Conservation (phyloP, 2,329 filamentous ascomycete species). For the Daldinia eschscholtzii region DNA sequence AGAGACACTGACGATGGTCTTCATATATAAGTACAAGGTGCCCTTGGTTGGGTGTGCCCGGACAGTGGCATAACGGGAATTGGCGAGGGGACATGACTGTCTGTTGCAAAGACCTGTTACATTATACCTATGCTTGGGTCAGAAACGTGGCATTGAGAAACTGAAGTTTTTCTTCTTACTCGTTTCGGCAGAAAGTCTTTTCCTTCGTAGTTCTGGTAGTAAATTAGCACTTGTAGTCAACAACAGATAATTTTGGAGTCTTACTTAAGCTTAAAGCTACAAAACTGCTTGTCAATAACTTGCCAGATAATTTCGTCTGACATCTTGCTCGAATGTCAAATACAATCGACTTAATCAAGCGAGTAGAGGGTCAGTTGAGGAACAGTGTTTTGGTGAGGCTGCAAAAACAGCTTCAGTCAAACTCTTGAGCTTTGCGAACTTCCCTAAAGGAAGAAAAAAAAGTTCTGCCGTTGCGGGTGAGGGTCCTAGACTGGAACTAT, state of each 20-base stretch:
- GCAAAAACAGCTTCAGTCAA: constrained; percentile 10
- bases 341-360: not conserved
- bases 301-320: constrained; percentile 98
- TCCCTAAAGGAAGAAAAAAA: constrained; percentile 29
- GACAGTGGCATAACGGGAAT: constrained; percentile 78
- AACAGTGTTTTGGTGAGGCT: constrained; percentile 1
- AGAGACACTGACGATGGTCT: constrained; percentile 72
- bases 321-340: constrained; percentile 64
- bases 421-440: constrained; percentile 30
- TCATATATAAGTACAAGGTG: constrained; percentile 94
- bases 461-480: constrained; percentile 45
- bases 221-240: constrained; percentile 49
- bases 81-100: constrained; percentile 63
- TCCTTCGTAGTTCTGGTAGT: constrained; percentile 78
- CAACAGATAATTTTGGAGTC: constrained; percentile 43
- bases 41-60: constrained; percentile 84
- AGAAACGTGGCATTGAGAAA: not conserved
- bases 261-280: constrained; percentile 93
- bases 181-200: constrained; percentile 95
- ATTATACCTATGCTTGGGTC: constrained; percentile 68
- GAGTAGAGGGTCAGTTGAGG: not conserved
- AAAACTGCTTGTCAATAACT: constrained; percentile 92
- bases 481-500: constrained; percentile 5
- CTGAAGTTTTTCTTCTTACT: constrained; percentile 53
- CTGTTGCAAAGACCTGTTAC: constrained; percentile 69